These are phyloP conservation scores for Suhomyces maxii DNA, from an alignment of 1,139 yeast species.

Conservation along the genomic window DNA sequence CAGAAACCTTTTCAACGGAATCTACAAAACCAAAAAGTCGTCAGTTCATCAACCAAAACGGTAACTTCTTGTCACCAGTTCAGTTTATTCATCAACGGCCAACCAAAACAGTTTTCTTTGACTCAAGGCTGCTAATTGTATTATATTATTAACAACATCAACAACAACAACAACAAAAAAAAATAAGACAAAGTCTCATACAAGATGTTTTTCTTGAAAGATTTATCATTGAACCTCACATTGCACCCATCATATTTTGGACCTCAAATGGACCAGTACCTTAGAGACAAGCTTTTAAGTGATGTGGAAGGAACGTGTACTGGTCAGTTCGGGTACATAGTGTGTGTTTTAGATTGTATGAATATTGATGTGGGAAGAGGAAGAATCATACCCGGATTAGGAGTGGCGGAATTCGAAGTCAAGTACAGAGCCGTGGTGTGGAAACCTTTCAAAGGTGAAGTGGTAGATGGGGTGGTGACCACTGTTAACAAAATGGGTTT, in stretches of 20 bases:
- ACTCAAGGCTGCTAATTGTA: no score
- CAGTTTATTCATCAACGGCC: no score
- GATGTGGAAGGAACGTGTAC: slow-evolving; percentile 99
- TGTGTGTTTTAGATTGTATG: slow-evolving; percentile 94
- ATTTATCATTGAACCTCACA: slow-evolving; percentile 85
- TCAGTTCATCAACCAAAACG: no score
- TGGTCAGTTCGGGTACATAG: slow-evolving; percentile 96
- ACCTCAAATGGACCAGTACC: slow-evolving; percentile 93
- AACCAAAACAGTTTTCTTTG: no score
- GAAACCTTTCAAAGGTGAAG: slow-evolving; percentile 98
- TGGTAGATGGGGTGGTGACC: slow-evolving; percentile 93
- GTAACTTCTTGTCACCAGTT: no score
- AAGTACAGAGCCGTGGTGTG: slow-evolving; percentile 96
- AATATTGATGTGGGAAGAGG: slow-evolving; percentile 95
- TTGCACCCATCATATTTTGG: slow-evolving; percentile 97
- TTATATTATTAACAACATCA: no score
- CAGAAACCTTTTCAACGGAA: no score
- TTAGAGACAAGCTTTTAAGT: slow-evolving; percentile 83
- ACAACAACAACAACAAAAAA: no score
- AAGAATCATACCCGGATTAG: slow-evolving; percentile 80
- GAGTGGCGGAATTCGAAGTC: slow-evolving; percentile 96
- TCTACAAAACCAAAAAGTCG: no score
- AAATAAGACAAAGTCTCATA: no score
- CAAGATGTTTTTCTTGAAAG: slow-evolving; percentile 64
- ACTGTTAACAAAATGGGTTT: slow-evolving; percentile 96